A percentile compares a stretch with the other conserved stretches of the same genome.
phyloP scores from a whole-genome alignment of 345 rosid species.

The Rubroshorea leprosula region DNA sequence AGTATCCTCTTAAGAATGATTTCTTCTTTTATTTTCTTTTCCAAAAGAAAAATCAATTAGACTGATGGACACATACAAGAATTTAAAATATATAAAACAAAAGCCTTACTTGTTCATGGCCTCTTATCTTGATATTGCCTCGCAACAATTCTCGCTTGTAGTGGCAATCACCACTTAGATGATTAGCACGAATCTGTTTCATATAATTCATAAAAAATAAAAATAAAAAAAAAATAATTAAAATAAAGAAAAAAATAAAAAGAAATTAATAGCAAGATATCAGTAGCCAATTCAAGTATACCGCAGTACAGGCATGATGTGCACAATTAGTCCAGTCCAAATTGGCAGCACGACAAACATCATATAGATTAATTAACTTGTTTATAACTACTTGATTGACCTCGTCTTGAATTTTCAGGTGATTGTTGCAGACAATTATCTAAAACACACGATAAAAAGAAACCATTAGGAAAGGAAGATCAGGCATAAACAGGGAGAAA shows the following conservation, averaged over 20 bases:
- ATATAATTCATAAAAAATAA: not conserved
- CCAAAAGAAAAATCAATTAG: no score
- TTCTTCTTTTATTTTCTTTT: no score
- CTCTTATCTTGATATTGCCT: slow-evolving; percentile 70
- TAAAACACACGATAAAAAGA: slow-evolving; percentile 16
- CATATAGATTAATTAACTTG: slow-evolving; percentile 85
- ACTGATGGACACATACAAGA: no score
- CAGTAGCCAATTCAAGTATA: slow-evolving; percentile 20
- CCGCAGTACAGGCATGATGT: slow-evolving; percentile 98
- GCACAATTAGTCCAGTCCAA: slow-evolving; percentile 85
- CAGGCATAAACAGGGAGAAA: not conserved
- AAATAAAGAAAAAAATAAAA: not conserved
- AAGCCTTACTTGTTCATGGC: slow-evolving; percentile 79
- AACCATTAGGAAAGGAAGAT: not conserved
- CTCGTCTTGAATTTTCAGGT: slow-evolving; percentile 66
- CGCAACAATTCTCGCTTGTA: slow-evolving; percentile 75
- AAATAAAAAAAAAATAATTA: slow-evolving; percentile 2
- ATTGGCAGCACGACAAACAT: slow-evolving; percentile 79
- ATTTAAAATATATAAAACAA: not conserved
- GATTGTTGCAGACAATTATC: slow-evolving; percentile 83
- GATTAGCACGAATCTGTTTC: slow-evolving; percentile 80
- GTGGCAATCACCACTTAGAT: slow-evolving; percentile 93
- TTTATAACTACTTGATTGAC: slow-evolving; percentile 87
- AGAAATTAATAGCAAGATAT: not conserved
- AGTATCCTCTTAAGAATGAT: no score